A percentile compares a stretch with the other conserved stretches of the same genome.
phyloP scores from a whole-genome alignment of 306 rosid species.

The Carpinus viminea region DNA sequence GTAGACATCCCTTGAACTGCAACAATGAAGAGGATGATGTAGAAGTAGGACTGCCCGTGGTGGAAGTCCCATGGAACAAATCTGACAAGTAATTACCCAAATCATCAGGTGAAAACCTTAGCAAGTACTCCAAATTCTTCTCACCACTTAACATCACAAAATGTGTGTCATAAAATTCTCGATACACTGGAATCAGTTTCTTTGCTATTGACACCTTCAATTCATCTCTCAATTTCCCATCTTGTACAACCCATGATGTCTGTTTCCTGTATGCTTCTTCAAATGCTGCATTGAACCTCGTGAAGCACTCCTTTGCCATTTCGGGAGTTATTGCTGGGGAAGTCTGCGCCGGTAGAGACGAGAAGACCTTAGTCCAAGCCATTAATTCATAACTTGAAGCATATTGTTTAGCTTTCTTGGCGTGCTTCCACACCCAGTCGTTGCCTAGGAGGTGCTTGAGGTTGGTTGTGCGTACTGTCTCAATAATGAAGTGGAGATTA shows the following conservation, averaged over 20 bases:
- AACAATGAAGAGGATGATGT: slow-evolving; percentile 14
- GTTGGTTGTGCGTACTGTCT: slow-evolving; percentile 35
- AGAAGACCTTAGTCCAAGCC: slow-evolving; percentile 49
- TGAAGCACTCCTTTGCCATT: slow-evolving; percentile 30
- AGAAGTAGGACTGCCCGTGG: slow-evolving; percentile 19
- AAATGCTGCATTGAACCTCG: slow-evolving; percentile 40
- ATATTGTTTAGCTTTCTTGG: slow-evolving; percentile 34
- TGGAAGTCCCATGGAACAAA: slow-evolving; percentile 46
- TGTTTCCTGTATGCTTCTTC: slow-evolving; percentile 51
- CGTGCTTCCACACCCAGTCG: slow-evolving; percentile 42
- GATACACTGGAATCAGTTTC: slow-evolving; percentile 41
- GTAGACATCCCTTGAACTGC: slow-evolving; percentile 13
- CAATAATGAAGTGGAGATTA: slow-evolving; percentile 50
- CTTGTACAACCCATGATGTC: slow-evolving; percentile 45
- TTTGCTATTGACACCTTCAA: slow-evolving; percentile 45
- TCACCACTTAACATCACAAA: slow-evolving; percentile 18
- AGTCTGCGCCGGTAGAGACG: slow-evolving; percentile 31
- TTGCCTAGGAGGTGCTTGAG: slow-evolving; percentile 40
- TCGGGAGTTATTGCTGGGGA: slow-evolving; percentile 23
- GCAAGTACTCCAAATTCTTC: slow-evolving; percentile 27
- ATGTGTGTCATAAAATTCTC: slow-evolving; percentile 33
- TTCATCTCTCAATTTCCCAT: slow-evolving; percentile 42
- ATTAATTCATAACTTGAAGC: slow-evolving; percentile 43
- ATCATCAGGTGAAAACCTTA: slow-evolving; percentile 48
- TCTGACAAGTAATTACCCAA: slow-evolving; percentile 57